Evolutionary conservation across 495 filamentous ascomycete species (phyloP), one percentile per base, ranked within the genome.

Genomic region (Tuber magnatum): DNA sequence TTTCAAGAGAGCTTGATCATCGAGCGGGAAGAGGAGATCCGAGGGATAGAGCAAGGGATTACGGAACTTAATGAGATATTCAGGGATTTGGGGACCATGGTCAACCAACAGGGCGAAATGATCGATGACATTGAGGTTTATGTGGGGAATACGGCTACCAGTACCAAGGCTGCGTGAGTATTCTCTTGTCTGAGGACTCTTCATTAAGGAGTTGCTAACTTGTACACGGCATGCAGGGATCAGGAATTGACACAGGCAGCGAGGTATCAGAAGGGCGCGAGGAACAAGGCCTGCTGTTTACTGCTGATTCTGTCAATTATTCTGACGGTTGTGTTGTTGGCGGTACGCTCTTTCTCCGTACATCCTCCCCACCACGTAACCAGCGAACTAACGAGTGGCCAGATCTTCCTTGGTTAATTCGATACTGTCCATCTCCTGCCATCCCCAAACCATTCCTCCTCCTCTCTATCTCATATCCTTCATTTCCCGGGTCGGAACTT

Each of bases 1-100:
- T 99, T 98, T 86, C 96, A 99, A 81, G 96, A 98, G 76, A 90
- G 91, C 18, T 85, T 99, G 46, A 98, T 99, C 82, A 89, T 94
- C 76, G 94, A 98, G 86, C 93, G 95, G 28, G 95, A 99, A 83
- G 88, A 91, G 35, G 95, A 98, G 86, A 99, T 99, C 79, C 90
- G 94, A 43, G 93, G 95, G 80, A 98, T 99, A 81, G 95, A 99
- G 85, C 94, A 97, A 82, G 92, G 91, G 75, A 94, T 99, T 18
- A 91, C 92, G 72, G 95, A 99, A 82, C 86, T 99, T 73, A 98
- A 98, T 80, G 95, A 98, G 83, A 87, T 99, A 43, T 99, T 98
- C 87, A 88, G 93, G 61, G 96, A 99, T 85, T 92, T 99, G 39
- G 96, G 95, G 61, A 93, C 96, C 80, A 97, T 99, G 80, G 94